phyloP scores from a whole-genome alignment of 768 basidiomycete species.

The Calocybe cyanea region DNA sequence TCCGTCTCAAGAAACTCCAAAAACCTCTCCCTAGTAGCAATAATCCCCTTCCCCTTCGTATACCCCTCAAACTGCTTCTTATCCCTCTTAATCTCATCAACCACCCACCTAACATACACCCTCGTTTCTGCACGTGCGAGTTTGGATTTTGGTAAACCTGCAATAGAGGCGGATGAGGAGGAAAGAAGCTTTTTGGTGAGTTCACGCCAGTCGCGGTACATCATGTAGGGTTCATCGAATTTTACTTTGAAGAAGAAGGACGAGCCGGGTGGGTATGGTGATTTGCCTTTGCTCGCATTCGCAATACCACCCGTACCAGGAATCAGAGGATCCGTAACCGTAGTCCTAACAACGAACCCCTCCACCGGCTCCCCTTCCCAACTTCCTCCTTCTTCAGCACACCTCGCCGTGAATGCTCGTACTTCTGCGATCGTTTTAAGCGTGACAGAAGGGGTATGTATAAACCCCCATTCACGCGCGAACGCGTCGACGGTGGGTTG shows the following conservation, averaged over 20 bases:
- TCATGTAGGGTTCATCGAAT: conserved; percentile 98
- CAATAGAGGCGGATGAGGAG: conserved; percentile 20
- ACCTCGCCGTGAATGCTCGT: conserved; percentile 62
- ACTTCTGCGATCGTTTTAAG: conserved; percentile 66
- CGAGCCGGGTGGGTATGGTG: conserved; percentile 74
- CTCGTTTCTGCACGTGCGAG: conserved; percentile 75
- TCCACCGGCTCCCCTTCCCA: conserved; percentile 88
- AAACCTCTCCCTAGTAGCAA: conserved; percentile 77
- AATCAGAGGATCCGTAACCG: conserved; percentile 47
- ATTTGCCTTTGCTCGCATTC: conserved; percentile 21
- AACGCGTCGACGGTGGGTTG: conserved; percentile 69
- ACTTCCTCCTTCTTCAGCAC: conserved; percentile 61
- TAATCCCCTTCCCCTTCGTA: conserved; percentile 76
- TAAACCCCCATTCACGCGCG: conserved; percentile 89
- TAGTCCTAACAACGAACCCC: conserved; percentile 90
- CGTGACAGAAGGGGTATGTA: conserved; percentile 61
- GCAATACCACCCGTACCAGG: no score
- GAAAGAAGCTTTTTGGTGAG: conserved; percentile 76
- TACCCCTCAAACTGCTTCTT: conserved; percentile 58
- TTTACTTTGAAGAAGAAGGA: conserved; percentile 99
- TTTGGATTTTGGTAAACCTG: conserved; percentile 56
- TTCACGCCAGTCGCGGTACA: conserved; percentile 98
- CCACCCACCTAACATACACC: conserved; percentile 82
- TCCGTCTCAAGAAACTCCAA: conserved; percentile 58
- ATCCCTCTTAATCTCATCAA: conserved; percentile 65